These are phyloP conservation scores for Lophium mytilinum DNA, from an alignment of 495 filamentous ascomycete species.

Conservation along the genomic window DNA sequence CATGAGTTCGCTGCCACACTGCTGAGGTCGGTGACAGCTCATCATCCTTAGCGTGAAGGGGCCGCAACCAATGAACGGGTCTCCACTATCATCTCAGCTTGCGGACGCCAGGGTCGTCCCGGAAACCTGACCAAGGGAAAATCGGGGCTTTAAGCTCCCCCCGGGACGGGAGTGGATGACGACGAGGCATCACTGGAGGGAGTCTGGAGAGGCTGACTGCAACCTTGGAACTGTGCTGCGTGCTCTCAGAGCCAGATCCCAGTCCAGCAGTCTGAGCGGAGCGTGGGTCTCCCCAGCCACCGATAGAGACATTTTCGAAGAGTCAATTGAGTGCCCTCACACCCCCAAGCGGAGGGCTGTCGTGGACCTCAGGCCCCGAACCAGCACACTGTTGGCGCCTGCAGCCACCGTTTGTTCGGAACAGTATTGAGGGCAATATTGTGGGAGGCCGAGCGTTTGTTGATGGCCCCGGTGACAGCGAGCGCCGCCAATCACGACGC, in stretches of 20 bases:
- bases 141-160: background rate
- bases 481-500: background rate
- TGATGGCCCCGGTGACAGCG: background rate
- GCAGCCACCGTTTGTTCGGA: no score
- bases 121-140: background rate
- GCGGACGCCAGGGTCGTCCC: background rate
- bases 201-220: background rate
- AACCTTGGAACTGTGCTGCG: background rate
- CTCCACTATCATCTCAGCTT: background rate
- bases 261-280: background rate
- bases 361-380: no score
- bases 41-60: no score
- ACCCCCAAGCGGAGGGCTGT: no score
- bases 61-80: no score
- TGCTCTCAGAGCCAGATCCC: background rate
- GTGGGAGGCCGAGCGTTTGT: background rate
- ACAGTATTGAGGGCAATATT: background rate
- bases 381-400: no score
- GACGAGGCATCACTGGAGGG: background rate
- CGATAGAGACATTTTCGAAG: no score
- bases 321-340: no score
- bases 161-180: background rate
- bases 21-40: no score
- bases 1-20: no score
- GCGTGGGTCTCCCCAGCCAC: no score